Percentiles rank a stretch among this genome's conserved stretches.
These are phyloP conservation scores for Polytrichum commune DNA, from an alignment of 225 moss, liverwort and hornwort species.

Conservation along the genomic window DNA sequence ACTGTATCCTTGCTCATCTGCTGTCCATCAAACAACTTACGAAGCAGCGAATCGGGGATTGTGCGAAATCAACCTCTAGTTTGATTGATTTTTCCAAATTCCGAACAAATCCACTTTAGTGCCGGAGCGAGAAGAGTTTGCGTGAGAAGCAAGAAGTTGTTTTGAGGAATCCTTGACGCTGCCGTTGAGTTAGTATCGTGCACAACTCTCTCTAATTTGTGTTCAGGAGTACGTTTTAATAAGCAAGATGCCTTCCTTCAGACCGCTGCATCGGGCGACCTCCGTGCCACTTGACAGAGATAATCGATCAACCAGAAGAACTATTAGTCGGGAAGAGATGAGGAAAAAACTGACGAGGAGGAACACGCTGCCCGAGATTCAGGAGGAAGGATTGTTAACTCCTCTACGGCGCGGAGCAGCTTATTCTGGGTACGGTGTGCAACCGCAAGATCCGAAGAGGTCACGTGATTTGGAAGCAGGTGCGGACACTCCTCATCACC, in stretches of 20 bases:
- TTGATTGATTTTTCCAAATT: no score
- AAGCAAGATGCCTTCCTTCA: slow-evolving; percentile 38
- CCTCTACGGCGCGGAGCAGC: slow-evolving; percentile 41
- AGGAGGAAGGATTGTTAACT: slow-evolving; percentile 50
- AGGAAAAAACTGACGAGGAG: slow-evolving; percentile 41
- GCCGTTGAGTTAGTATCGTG: no score
- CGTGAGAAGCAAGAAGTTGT: not conserved
- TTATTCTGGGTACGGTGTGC: slow-evolving; percentile 16
- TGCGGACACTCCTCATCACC: slow-evolving; percentile 29
- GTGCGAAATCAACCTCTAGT: no score
- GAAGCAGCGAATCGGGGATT: not conserved
- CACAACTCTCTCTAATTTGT: no score
- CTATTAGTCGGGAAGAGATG: slow-evolving; percentile 34
- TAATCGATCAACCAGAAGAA: slow-evolving; percentile 24
- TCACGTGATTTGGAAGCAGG: slow-evolving; percentile 45
- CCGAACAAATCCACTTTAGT: no score
- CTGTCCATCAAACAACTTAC: not conserved
- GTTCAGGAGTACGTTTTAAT: slow-evolving; percentile 8
- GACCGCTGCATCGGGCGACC: slow-evolving; percentile 40
- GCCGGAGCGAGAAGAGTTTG: not conserved
- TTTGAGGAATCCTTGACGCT: no score
- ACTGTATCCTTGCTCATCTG: no score
- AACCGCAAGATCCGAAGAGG: slow-evolving; percentile 14
- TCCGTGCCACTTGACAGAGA: slow-evolving; percentile 38
- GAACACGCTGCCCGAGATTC: slow-evolving; percentile 45